phyloP scores from a whole-genome alignment of 2,329 filamentous ascomycete genomes.

The Akanthomyces muscarius region DNA sequence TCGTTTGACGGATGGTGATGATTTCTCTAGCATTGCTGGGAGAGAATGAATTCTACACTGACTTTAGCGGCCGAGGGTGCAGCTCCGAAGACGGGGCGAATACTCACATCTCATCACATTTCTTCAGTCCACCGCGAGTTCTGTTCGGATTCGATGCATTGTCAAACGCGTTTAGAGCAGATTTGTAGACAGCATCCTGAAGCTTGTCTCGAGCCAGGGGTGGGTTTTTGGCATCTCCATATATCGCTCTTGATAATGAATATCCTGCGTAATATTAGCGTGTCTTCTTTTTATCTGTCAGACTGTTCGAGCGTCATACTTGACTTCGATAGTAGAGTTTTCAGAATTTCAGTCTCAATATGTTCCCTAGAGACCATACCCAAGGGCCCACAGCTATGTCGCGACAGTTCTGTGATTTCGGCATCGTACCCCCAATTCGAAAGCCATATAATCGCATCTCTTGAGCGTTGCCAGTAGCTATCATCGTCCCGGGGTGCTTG shows the following conservation, averaged over 20 bases:
- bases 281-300: neutral
- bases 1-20: constrained; percentile 47
- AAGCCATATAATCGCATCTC: constrained; percentile 68
- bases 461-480: constrained; percentile 56
- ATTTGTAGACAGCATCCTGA: constrained; percentile 56
- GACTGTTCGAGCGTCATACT: constrained; percentile 43
- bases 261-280: constrained; percentile 45
- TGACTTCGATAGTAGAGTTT: constrained; percentile 57
- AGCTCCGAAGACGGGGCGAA: neutral
- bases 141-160: constrained; percentile 79
- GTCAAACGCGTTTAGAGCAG: constrained; percentile 70
- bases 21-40: constrained; percentile 50
- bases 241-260: constrained; percentile 58
- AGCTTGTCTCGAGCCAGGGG: constrained; percentile 49
- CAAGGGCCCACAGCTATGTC: constrained; percentile 56
- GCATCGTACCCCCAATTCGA: constrained; percentile 62
- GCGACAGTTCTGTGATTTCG: constrained; percentile 22
- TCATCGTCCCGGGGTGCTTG: constrained; percentile 57
- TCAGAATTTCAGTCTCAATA: constrained; percentile 69
- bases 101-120: constrained; percentile 68
- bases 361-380: constrained; percentile 56
- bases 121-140: constrained; percentile 71
- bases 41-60: constrained; percentile 58
- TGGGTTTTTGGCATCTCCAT: constrained; percentile 47
- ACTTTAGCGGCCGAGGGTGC: constrained; percentile 21